Evolutionary conservation across 805 yeast genomes (phyloP).

Genomic region (Scheffersomyces spartinae): DNA sequence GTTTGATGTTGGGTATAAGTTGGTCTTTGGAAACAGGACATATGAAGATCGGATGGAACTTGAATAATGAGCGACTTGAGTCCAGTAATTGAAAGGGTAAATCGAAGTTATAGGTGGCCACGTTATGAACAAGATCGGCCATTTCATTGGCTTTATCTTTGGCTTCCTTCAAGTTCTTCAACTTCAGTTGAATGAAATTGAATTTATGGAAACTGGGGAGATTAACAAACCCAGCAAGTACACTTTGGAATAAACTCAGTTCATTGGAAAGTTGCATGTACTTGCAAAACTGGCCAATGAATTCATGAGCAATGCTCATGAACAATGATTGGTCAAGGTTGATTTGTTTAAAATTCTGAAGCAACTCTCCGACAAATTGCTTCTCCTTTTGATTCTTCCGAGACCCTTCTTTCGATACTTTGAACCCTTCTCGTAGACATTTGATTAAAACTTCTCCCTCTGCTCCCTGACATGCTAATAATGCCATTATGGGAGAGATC

Average conservation of each 20-base stretch:
- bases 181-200: conserved; percentile 21
- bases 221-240: conserved; percentile 28
- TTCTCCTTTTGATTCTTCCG: no score
- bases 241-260: conserved; percentile 28
- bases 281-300: conserved; percentile 27
- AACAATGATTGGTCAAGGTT: conserved; percentile 19
- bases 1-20: conserved; percentile 20
- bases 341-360: conserved; percentile 18
- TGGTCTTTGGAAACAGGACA: conserved; percentile 36
- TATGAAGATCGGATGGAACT: conserved; percentile 33
- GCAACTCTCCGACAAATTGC: conserved; percentile 18
- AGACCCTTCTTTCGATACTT: conserved; percentile 7
- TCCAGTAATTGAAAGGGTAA: conserved; percentile 32
- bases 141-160: conserved; percentile 1
- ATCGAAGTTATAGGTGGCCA: conserved; percentile 17
- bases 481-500: conserved; percentile 24
- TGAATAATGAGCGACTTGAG: conserved; percentile 25
- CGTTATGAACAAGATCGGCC: conserved; percentile 1
- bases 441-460: conserved; percentile 1
- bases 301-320: conserved; percentile 24
- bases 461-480: conserved; percentile 9
- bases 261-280: conserved; percentile 26
- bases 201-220: conserved; percentile 32
- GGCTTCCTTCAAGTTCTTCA: conserved; percentile 8
- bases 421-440: conserved; percentile 4